These are phyloP conservation scores for Thalassia testudinum DNA, from an alignment of 116 monocot genomes.

Conservation along the genomic window DNA sequence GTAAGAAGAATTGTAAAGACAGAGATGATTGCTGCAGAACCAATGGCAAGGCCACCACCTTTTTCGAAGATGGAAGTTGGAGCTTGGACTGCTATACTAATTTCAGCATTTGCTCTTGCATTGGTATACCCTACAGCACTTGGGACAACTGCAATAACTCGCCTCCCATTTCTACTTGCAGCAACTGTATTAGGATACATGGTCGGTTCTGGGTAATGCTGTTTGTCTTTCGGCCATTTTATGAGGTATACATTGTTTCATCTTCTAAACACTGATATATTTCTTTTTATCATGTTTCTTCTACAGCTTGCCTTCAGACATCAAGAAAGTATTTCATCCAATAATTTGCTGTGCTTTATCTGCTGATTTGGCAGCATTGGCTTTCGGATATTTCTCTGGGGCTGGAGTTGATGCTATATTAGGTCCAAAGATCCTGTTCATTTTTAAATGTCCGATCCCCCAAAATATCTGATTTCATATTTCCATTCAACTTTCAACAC, in stretches of 20 bases:
- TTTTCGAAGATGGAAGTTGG: slow-evolving; percentile 49
- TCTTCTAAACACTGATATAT: background rate
- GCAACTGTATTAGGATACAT: slow-evolving; percentile 86
- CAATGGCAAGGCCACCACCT: slow-evolving; percentile 78
- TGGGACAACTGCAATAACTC: slow-evolving; percentile 82
- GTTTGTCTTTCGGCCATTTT: background rate
- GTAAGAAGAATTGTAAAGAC: slow-evolving; percentile 85
- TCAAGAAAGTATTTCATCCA: slow-evolving; percentile 86
- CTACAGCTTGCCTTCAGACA: slow-evolving; percentile 54
- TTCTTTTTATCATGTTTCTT: background rate
- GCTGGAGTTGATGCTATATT: slow-evolving; percentile 84
- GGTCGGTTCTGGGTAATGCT: slow-evolving; percentile 75
- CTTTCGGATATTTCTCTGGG: slow-evolving; percentile 70
- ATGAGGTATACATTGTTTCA: too few relatives aligned
- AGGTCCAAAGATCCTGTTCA: slow-evolving; percentile 29
- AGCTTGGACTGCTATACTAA: slow-evolving; percentile 53
- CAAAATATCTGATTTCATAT: too few relatives aligned
- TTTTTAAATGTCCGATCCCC: too few relatives aligned
- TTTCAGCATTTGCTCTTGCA: slow-evolving; percentile 55
- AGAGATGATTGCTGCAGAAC: slow-evolving; percentile 76
- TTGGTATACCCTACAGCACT: slow-evolving; percentile 45
- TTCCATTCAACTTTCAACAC: too few relatives aligned
- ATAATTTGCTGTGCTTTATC: slow-evolving; percentile 85
- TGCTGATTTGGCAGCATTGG: slow-evolving; percentile 82
- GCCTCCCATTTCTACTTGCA: slow-evolving; percentile 82